Evolutionary conservation across 2,329 filamentous ascomycete genomes (phyloP).

Genomic region (Trichoderma asperellum): DNA sequence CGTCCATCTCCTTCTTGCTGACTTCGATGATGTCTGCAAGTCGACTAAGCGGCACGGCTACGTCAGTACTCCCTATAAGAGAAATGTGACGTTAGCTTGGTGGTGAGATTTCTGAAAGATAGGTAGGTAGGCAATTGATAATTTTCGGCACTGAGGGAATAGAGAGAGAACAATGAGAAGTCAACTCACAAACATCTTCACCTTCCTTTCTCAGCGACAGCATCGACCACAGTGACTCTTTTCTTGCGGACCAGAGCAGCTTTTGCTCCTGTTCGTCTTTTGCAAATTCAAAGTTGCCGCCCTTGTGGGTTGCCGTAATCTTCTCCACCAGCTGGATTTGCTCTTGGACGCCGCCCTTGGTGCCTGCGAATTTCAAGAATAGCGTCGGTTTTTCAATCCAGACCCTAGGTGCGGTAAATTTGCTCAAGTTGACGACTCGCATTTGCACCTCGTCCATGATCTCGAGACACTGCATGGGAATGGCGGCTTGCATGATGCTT

Average conservation of each 20-base stretch:
- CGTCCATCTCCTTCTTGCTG: slow-evolving; percentile 87
- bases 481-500: slow-evolving; percentile 73
- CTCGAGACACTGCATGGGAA: slow-evolving; percentile 78
- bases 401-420: slow-evolving; percentile 66
- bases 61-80: slow-evolving; percentile 72
- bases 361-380: slow-evolving; percentile 87
- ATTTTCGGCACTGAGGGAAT: no score
- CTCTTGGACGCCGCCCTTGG: slow-evolving; percentile 75
- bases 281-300: slow-evolving; percentile 76
- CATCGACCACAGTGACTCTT: slow-evolving; percentile 85
- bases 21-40: slow-evolving; percentile 77
- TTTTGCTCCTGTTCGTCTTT: slow-evolving; percentile 71
- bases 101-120: not conserved
- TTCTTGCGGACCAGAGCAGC: slow-evolving; percentile 78
- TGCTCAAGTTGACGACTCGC: slow-evolving; percentile 76
- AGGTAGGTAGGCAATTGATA: not conserved
- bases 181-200: slow-evolving; percentile 70
- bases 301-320: slow-evolving; percentile 68
- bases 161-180: not conserved
- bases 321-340: slow-evolving; percentile 71
- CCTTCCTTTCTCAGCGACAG: slow-evolving; percentile 68
- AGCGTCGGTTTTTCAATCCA: slow-evolving; percentile 79
- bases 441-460: slow-evolving; percentile 90
- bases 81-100: not conserved
- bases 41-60: slow-evolving; percentile 77